Evolutionary conservation across 164 flowering plant species (phyloP), one percentile per base, ranked within the genome.

Genomic region (Chloranthus sessilifolius): DNA sequence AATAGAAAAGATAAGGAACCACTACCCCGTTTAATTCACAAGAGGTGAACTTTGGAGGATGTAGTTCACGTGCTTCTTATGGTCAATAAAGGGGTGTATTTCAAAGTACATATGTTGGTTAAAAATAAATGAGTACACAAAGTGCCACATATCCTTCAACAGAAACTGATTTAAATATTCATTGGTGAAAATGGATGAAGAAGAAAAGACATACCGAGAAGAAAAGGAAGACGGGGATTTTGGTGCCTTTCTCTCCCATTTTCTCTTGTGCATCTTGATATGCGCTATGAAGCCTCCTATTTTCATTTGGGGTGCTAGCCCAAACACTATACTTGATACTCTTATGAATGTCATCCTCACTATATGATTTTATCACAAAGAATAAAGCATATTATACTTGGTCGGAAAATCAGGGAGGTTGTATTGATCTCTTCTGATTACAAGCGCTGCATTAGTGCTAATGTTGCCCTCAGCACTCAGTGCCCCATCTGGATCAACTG

Each of bases 261-360:
- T 38, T 73, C 42, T 57, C 61, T 47, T 79, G 72, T 23, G 86
- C 82, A 45, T 78, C 84, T 47, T 74, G 75, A 44, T 72, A 86
- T 3, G 88, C 88, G 60, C 52, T 54, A 43, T 78, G 79, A 41
- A 86, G 78, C 68, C 74, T 79, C 64, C 72, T 81, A 55, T 86
- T 86, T n/a, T 90, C 95, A 63, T 77, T 76, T 3, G 85, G 80
- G 12, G 95, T 86, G 56, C 84, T 79, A 7, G 95, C 76, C 95
- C 95, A 86, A 25, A 86, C 95, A 67, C 66, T 76, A 43, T 83
- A 83, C 60, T 86, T 86, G 52, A 86, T 78, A 66, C 90, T 83
- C 63, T 85, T 85, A 58, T 81, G 95, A 42, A 85, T 57, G 46
- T 85, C 89, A 68, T 86, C 90, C 54, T 83, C 90, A 51, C 95